phyloP scores from a whole-genome alignment of 208 protist species.

The Leishmania aethiopica region DNA sequence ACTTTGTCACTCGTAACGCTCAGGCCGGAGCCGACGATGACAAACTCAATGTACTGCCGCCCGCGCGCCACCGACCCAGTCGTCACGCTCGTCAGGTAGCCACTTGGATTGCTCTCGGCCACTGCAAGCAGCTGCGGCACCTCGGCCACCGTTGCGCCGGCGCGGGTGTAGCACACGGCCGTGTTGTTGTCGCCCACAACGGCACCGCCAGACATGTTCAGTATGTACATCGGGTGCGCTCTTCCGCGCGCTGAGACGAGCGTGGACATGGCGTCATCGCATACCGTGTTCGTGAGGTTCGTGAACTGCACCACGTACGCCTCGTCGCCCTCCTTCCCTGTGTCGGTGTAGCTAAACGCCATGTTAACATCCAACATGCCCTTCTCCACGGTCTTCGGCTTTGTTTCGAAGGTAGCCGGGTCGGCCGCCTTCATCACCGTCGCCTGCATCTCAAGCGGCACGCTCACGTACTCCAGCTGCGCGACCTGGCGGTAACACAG shows the following conservation, averaged over 20 bases:
- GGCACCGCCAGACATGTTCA: conserved; percentile 55
- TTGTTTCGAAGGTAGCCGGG: conserved; percentile 60
- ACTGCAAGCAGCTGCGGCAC: conserved; percentile 79
- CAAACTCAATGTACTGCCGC: conserved; percentile 83
- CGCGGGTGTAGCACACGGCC: conserved; percentile 81
- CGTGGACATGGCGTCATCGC: conserved; percentile 49
- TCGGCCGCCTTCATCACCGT: conserved; percentile 39
- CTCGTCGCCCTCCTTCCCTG: conserved; percentile 46
- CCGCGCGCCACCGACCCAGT: conserved; percentile 20
- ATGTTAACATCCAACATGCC: conserved; percentile 65
- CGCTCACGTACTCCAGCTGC: conserved; percentile 80
- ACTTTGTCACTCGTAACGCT: conserved; percentile 45
- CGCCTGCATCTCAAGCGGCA: conserved; percentile 39
- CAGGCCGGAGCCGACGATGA: conserved; percentile 58
- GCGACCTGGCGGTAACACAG: conserved; percentile 77
- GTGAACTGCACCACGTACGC: conserved; percentile 79
- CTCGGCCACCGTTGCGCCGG: conserved; percentile 77
- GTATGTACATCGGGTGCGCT: conserved; percentile 57
- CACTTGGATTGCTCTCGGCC: conserved; percentile 55
- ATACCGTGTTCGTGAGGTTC: conserved; percentile 69
- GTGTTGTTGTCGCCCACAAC: conserved; percentile 32
- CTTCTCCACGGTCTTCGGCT: conserved; percentile 42
- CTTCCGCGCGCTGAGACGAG: conserved; percentile 34
- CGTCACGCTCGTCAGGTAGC: conserved; percentile 64
- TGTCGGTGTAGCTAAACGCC: conserved; percentile 49